phyloP scores from a whole-genome alignment of 345 rosid genomes.

The Murraya koenigii region DNA sequence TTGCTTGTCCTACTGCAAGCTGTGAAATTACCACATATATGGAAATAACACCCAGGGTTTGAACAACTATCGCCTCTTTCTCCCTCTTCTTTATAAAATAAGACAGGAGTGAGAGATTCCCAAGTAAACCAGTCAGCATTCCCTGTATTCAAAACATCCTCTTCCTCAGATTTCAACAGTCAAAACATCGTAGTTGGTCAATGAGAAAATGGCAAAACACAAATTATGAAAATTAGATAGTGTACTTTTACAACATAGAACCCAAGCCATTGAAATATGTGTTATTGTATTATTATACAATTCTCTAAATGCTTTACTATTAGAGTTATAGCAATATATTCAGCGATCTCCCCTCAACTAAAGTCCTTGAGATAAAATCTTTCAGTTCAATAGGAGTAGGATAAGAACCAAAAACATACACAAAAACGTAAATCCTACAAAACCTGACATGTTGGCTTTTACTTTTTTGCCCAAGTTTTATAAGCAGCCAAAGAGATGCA shows the following conservation, averaged over 20 bases:
- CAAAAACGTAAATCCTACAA: neutral
- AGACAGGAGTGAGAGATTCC: constrained; percentile 80
- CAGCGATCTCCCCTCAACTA: neutral
- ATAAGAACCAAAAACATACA: neutral
- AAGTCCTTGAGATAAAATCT: neutral
- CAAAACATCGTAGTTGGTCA: neutral
- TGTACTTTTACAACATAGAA: neutral
- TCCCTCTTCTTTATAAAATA: constrained; percentile 84
- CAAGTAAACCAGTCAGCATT: constrained; percentile 83
- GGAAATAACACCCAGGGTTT: constrained; percentile 74
- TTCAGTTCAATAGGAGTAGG: neutral
- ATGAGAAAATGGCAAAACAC: neutral
- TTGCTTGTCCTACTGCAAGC: constrained; percentile 82
- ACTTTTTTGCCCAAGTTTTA: neutral
- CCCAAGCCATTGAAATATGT: neutral
- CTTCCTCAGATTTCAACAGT: neutral
- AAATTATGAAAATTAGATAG: neutral
- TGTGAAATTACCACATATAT: constrained; percentile 56
- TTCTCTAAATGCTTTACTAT: neutral
- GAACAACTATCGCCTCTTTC: constrained; percentile 71
- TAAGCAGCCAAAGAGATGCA: neutral
- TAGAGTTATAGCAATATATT: neutral
- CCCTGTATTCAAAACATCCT: constrained; percentile 52
- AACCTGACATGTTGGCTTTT: neutral
- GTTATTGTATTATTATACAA: neutral